These are phyloP conservation scores for Pseudogymnoascus sp. DNA, from an alignment of 2,329 filamentous ascomycete species.

Conservation along the genomic window DNA sequence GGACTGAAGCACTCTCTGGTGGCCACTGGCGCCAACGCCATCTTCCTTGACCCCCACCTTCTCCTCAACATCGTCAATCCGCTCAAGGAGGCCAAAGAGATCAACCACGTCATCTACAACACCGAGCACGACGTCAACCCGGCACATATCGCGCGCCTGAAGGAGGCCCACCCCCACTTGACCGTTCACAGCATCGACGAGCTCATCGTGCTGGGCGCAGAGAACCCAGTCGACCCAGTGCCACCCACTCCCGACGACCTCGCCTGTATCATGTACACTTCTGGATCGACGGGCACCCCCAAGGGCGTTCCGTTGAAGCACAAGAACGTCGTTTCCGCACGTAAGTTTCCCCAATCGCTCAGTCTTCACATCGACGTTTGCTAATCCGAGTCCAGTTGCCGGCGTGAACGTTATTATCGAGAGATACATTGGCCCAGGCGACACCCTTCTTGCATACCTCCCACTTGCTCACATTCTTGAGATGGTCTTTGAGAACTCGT, in stretches of 20 bases:
- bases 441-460: constrained; percentile 80
- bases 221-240: constrained; percentile 61
- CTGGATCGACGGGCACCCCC: constrained; percentile 78
- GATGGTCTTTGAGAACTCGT: constrained; percentile 87
- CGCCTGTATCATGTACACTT: constrained; percentile 80
- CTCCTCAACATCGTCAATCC: constrained; percentile 50
- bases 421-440: constrained; percentile 65
- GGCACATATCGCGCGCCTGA: constrained; percentile 43
- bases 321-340: constrained; percentile 70
- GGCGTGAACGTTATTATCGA: constrained; percentile 72
- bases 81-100: constrained; percentile 46
- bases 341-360: constrained; percentile 38
- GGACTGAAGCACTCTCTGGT: constrained; percentile 78
- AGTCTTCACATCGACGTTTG: constrained; percentile 4
- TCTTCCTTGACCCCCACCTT: constrained; percentile 80
- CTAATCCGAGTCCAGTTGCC: constrained; percentile 45
- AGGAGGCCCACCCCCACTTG: constrained; percentile 46
- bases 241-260: constrained; percentile 69
- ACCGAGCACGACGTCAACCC: constrained; percentile 42
- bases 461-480: constrained; percentile 94
- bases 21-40: constrained; percentile 70
- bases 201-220: constrained; percentile 38
- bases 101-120: constrained; percentile 46
- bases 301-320: constrained; percentile 87
- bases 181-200: constrained; percentile 45